A percentile compares a stretch with the other conserved stretches of the same genome.
These are phyloP conservation scores for Helotiales sp. DNA, from an alignment of 2,329 filamentous ascomycete species.

Conservation along the genomic window DNA sequence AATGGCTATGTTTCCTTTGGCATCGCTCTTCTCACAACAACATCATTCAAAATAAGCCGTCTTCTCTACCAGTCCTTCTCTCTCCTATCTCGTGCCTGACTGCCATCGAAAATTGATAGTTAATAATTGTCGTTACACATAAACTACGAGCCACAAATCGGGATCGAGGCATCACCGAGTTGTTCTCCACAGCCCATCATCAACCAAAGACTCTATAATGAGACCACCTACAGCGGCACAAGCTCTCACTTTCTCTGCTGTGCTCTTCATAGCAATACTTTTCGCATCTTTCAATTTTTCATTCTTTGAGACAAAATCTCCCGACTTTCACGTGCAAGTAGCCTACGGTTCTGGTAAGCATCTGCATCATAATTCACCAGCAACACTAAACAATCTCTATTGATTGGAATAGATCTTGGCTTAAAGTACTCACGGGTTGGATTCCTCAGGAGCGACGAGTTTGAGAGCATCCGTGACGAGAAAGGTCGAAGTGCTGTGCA, in stretches of 20 bases:
- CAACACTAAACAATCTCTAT: background rate
- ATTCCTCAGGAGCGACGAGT: background rate
- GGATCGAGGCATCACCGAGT: background rate
- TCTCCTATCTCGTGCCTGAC: no score
- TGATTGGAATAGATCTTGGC: conserved; percentile 10
- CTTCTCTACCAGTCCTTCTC: no score
- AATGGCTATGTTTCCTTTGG: background rate
- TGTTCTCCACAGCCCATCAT: background rate
- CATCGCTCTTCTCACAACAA: background rate
- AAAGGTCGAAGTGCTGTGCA: conserved; percentile 20
- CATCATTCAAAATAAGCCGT: no score
- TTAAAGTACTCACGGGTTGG: conserved; percentile 4
- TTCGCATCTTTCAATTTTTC: background rate
- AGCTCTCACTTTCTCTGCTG: background rate
- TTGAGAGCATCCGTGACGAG: conserved; percentile 24
- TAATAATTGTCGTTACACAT: no score
- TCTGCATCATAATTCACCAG: background rate
- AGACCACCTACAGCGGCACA: background rate
- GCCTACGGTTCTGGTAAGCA: background rate
- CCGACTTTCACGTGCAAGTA: background rate
- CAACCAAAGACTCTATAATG: background rate
- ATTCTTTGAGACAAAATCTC: background rate
- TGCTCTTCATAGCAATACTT: background rate
- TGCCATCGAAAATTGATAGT: no score
- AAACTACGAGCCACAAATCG: background rate